Percentiles rank a stretch among this genome's conserved stretches.
Evolutionary conservation across 352 stramenopile species (phyloP).

Genomic region (Thraustotheca clavata): DNA sequence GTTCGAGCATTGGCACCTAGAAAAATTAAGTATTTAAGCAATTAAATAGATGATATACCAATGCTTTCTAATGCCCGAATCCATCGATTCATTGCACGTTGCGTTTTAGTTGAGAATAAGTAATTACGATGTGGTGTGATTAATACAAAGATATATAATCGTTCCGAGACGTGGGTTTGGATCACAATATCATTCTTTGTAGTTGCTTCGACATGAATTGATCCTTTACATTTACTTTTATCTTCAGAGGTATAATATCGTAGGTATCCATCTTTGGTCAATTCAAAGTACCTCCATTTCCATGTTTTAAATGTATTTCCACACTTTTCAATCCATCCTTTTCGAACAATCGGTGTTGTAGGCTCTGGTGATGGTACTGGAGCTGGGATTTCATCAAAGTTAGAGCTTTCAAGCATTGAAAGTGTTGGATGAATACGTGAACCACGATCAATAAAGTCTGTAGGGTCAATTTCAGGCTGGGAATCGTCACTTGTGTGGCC

Average conservation of each 20-base stretch:
- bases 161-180: constrained; percentile 73
- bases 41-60: constrained; percentile 25
- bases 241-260: constrained; percentile 74
- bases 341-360: constrained; percentile 56
- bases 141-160: constrained; percentile 78
- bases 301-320: constrained; percentile 85
- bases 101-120: constrained; percentile 69
- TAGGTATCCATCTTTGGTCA: constrained; percentile 68
- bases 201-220: constrained; percentile 60
- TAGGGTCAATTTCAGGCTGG: background rate
- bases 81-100: constrained; percentile 76
- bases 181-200: constrained; percentile 73
- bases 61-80: constrained; percentile 65
- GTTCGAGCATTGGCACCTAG: constrained; percentile 29
- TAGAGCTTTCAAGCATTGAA: constrained; percentile 7
- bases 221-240: constrained; percentile 66
- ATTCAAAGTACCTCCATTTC: constrained; percentile 85
- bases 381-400: background rate
- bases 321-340: constrained; percentile 84
- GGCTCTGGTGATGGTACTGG: too few species aligned
- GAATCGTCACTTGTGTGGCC: background rate
- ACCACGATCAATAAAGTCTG: background rate
- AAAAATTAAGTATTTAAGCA: background rate
- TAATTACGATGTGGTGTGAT: constrained; percentile 61
- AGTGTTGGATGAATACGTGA: constrained; percentile 8